Conservation (phyloP, 2,329 filamentous ascomycete genomes). For the Monilinia laxa region DNA sequence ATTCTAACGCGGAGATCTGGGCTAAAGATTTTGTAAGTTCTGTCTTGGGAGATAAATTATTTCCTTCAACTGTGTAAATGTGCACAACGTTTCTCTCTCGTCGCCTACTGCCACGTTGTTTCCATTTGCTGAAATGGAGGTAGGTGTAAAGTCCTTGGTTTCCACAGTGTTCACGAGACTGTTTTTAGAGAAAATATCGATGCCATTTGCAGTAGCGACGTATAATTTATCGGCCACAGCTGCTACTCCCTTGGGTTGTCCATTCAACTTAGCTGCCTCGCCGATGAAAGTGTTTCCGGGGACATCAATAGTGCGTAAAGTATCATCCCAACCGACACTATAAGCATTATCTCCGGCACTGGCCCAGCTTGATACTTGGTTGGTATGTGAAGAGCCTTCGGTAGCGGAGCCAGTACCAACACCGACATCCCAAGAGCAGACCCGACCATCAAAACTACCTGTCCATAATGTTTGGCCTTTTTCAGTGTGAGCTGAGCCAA, state of each 20-base stretch:
- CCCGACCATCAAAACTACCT: conserved; percentile 86
- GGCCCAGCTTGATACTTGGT: conserved; percentile 78
- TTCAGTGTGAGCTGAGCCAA: conserved; percentile 55
- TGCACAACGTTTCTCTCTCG: conserved; percentile 72
- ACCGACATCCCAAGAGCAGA: conserved; percentile 78
- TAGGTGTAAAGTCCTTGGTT: conserved; percentile 63
- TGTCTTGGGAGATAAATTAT: conserved; percentile 49
- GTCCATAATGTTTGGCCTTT: conserved; percentile 69
- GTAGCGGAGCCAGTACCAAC: conserved; percentile 68
- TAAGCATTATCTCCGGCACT: conserved; percentile 65
- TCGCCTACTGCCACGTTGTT: conserved; percentile 72
- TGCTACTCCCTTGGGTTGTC: conserved; percentile 76
- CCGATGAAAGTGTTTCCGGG: conserved; percentile 74
- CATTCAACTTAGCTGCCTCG: conserved; percentile 63
- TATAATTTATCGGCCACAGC: conserved; percentile 52
- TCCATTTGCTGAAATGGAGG: conserved; percentile 68
- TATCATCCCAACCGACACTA: conserved; percentile 93
- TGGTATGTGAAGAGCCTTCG: conserved; percentile 79
- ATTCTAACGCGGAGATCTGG: conserved; percentile 75
- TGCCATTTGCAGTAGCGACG: conserved; percentile 53
- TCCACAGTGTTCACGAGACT: conserved; percentile 59
- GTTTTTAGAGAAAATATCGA: conserved; percentile 60
- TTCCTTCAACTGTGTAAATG: conserved; percentile 65
- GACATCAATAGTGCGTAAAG: conserved; percentile 74
- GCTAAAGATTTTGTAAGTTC: conserved; percentile 66